Conservation (phyloP, 176 grass and related monocot genomes). For the Puya raimondii region DNA sequence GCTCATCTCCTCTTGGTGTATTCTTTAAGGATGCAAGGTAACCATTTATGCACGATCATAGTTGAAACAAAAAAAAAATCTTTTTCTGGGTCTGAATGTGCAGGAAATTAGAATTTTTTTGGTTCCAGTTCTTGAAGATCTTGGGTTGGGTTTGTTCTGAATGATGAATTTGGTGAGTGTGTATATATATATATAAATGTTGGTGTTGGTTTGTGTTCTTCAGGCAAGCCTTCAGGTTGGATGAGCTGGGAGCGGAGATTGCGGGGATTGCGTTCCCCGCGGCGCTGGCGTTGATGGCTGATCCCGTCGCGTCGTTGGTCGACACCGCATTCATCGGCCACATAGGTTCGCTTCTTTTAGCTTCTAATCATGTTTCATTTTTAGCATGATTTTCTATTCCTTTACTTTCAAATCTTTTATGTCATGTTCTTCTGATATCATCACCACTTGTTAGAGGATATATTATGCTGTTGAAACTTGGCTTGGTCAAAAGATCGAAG, state of each 20-base stretch:
- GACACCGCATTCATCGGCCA: conserved; percentile 87
- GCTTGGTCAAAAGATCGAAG: too few species aligned
- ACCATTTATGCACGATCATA: background rate
- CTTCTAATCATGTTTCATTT: background rate
- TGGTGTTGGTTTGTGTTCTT: background rate
- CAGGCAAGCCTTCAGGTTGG: conserved; percentile 50
- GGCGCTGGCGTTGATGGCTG: conserved; percentile 58
- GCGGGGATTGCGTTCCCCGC: conserved; percentile 62
- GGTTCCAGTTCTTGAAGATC: background rate
- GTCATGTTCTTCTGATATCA: background rate
- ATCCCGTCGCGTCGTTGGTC: conserved; percentile 75
- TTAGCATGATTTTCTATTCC: background rate
- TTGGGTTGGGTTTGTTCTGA: background rate
- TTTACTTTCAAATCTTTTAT: conserved; percentile 1
- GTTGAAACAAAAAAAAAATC: background rate
- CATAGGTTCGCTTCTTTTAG: conserved; percentile 35
- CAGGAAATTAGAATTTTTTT: background rate
- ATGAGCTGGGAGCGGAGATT: conserved; percentile 77
- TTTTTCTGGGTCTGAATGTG: background rate
- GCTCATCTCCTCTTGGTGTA: conserved; percentile 26
- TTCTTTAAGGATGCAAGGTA: conserved; percentile 44
- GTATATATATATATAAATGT: background rate
- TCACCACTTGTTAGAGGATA: too few species aligned
- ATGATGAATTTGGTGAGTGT: background rate
- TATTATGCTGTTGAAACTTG: too few species aligned